These are phyloP conservation scores for Enterocytospora artemiae DNA, from an alignment of 371 early-diverging fungal genomes.

Conservation along the genomic window DNA sequence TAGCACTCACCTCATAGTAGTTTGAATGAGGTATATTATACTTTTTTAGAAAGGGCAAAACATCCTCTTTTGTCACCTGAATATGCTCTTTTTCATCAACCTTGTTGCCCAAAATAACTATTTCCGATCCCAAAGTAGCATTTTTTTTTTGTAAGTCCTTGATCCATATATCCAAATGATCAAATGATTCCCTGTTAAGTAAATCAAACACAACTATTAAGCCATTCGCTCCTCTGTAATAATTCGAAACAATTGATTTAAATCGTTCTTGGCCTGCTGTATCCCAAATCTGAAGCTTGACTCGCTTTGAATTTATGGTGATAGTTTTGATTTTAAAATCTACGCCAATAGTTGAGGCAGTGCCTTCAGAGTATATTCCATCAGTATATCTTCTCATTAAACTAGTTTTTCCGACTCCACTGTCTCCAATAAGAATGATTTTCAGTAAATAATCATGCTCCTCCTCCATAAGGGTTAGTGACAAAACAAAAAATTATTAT, in stretches of 20 bases:
- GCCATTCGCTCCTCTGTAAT: constrained; percentile 72
- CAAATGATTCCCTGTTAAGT: constrained; percentile 86
- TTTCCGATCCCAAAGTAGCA: constrained; percentile 76
- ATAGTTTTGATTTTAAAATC: constrained; percentile 95
- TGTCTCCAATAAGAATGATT: constrained; percentile 89
- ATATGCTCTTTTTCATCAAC: constrained; percentile 78
- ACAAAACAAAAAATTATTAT: neutral
- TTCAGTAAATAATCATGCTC: constrained; percentile 79
- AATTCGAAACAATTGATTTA: constrained; percentile 86
- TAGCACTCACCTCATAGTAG: constrained; percentile 51
- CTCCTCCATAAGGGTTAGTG: constrained; percentile 14
- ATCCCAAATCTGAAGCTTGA: constrained; percentile 96
- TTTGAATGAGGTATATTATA: constrained; percentile 21
- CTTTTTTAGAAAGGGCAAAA: constrained; percentile 51
- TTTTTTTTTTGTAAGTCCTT: constrained; percentile 91
- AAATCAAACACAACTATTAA: constrained; percentile 96
- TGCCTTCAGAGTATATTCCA: constrained; percentile 81
- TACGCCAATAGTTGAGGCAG: constrained; percentile 97
- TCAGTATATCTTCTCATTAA: constrained; percentile 89
- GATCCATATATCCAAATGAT: constrained; percentile 90
- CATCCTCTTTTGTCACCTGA: constrained; percentile 61
- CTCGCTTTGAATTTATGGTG: constrained; percentile 71
- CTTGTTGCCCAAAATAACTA: constrained; percentile 94
- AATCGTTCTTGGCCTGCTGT: constrained; percentile 99
- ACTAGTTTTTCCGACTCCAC: constrained; percentile 91